These are phyloP conservation scores for Sphagnum fallax DNA, from an alignment of 228 moss, liverwort and hornwort genomes.

Conservation along the genomic window DNA sequence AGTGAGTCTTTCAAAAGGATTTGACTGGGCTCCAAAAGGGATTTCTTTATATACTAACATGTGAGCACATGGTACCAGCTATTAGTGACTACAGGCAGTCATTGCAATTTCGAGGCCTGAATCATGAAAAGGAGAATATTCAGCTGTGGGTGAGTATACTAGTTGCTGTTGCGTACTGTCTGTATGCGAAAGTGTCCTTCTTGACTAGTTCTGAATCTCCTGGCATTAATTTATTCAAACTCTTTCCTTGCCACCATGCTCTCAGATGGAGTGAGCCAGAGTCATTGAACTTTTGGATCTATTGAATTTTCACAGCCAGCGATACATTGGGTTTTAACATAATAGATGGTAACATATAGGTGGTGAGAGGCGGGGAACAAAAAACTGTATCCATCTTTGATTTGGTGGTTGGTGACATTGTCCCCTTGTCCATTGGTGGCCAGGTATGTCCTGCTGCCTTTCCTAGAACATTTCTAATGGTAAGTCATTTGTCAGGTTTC, in stretches of 20 bases:
- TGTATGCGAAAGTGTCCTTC: neutral
- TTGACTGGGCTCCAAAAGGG: neutral
- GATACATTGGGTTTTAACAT: neutral
- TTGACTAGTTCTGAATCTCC: no score
- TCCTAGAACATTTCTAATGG: neutral
- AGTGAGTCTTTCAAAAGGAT: neutral
- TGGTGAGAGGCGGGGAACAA: conserved; percentile 33
- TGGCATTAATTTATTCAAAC: neutral
- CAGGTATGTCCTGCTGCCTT: conserved; percentile 14
- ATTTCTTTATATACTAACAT: no score
- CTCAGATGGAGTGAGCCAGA: neutral
- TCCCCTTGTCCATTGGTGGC: conserved; percentile 33
- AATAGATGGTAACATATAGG: conserved; percentile 9
- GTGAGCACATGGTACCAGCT: conserved; percentile 10
- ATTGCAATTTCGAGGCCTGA: conserved; percentile 40
- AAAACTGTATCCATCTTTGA: conserved; percentile 29
- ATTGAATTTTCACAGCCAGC: neutral
- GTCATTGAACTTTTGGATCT: neutral
- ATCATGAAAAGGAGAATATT: conserved; percentile 43
- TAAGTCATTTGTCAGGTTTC: neutral
- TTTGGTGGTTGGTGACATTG: conserved; percentile 44
- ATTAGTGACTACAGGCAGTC: conserved; percentile 50
- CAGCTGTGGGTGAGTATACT: conserved; percentile 22
- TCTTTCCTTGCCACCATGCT: neutral
- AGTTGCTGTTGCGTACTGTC: neutral